These are phyloP conservation scores for Taphrina betulina DNA, from an alignment of 1,139 yeast genomes.

Conservation along the genomic window DNA sequence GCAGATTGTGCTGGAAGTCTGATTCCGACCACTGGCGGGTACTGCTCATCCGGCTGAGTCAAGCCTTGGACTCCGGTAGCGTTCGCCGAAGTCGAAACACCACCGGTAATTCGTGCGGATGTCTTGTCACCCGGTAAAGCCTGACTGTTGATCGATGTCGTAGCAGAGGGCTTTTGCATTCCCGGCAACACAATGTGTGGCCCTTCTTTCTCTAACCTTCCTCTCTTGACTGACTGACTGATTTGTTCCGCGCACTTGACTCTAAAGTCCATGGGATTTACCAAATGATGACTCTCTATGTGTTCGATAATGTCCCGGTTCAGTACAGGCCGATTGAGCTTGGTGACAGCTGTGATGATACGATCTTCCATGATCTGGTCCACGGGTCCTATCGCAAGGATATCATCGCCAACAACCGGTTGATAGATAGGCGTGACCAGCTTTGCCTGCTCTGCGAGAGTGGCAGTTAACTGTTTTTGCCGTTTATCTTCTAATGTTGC, in stretches of 20 bases:
- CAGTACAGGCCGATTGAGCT: slow-evolving; percentile 3
- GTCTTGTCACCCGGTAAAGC: not conserved
- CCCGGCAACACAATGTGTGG: not conserved
- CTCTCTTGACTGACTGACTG: not conserved
- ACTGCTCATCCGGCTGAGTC: not conserved
- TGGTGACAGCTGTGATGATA: not conserved
- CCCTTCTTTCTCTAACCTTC: slow-evolving; percentile 2
- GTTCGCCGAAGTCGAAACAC: not conserved
- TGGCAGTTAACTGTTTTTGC: slow-evolving; percentile 31
- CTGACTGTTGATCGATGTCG: not conserved
- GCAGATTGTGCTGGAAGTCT: slow-evolving; percentile 22
- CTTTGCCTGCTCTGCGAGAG: slow-evolving; percentile 15
- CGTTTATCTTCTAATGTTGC: slow-evolving; percentile 31
- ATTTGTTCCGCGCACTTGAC: slow-evolving; percentile 19
- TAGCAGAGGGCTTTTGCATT: not conserved
- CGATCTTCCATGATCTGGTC: not conserved
- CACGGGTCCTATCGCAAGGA: not conserved
- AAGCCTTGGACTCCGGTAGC: not conserved
- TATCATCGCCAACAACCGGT: slow-evolving; percentile 26
- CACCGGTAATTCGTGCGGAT: not conserved
- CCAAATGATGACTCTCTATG: slow-evolving; percentile 10
- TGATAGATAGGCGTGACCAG: slow-evolving; percentile 10
- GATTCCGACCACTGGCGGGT: slow-evolving; percentile 18
- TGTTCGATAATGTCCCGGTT: slow-evolving; percentile 16
- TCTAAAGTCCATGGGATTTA: slow-evolving; percentile 9